Conservation (phyloP, 176 grass and related monocot species). For the sorghum (Sorghum bicolor) region Sorghum_bicolor_NCBIv3 NC_012876.2:761501-762000, state of each 20-base stretch:
- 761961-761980: not conserved
- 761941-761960: not conserved
- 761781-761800: conserved; percentile 25
- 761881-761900: not conserved
- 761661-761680: not conserved
- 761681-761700: conserved; percentile 52
- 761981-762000: too few relatives aligned
- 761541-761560: conserved; percentile 42
- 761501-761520: not conserved
- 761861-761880: not conserved
- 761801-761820: conserved; percentile 13
- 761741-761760: conserved; percentile 35
- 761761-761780: conserved; percentile 13
- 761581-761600: not conserved
- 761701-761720: conserved; percentile 26
- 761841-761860: not conserved
- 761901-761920: not conserved
- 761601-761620: not conserved
- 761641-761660: not conserved
- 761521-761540: conserved; percentile 38
- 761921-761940: not conserved
- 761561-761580: not conserved
- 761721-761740: conserved; percentile 23
- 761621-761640: not conserved
- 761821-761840: not conserved